Conservation (phyloP, 148 eudicot genomes). For the Vaccinium myrtillus region DNA sequence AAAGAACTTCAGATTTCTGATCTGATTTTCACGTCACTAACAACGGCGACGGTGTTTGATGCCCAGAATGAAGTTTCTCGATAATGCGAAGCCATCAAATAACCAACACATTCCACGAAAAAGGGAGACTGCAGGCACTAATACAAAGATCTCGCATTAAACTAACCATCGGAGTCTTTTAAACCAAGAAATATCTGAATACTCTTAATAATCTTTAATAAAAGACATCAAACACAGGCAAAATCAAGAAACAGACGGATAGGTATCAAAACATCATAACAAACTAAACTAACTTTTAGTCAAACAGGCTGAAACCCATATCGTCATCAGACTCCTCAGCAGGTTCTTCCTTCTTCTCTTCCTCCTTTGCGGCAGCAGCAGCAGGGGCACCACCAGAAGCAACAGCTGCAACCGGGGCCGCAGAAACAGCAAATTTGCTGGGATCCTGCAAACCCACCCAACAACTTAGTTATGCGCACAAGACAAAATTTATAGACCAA, state of each 20-base stretch:
- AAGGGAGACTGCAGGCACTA: not conserved
- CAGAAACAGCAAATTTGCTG: constrained; percentile 39
- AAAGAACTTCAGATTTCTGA: too few species aligned
- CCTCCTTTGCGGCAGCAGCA: constrained; percentile 9
- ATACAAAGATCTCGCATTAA: not conserved
- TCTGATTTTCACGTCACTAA: too few species aligned
- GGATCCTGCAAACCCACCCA: constrained; percentile 33
- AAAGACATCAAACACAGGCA: not conserved
- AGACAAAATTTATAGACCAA: not conserved
- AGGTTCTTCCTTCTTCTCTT: constrained; percentile 34
- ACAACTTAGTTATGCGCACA: not conserved
- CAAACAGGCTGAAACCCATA: not conserved
- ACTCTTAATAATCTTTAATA: not conserved
- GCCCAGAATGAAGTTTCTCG: not conserved
- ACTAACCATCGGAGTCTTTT: not conserved
- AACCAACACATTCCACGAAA: not conserved
- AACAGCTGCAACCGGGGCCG: constrained; percentile 24
- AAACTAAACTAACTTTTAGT: not conserved
- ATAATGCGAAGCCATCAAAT: not conserved
- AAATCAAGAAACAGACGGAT: not conserved
- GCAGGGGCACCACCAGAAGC: constrained; percentile 10
- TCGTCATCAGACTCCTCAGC: constrained; percentile 44
- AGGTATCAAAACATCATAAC: not conserved
- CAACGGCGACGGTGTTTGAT: not conserved
- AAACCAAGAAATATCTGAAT: not conserved